phyloP scores from a whole-genome alignment of 345 rosid genomes.

The Jatropha curcas region DNA sequence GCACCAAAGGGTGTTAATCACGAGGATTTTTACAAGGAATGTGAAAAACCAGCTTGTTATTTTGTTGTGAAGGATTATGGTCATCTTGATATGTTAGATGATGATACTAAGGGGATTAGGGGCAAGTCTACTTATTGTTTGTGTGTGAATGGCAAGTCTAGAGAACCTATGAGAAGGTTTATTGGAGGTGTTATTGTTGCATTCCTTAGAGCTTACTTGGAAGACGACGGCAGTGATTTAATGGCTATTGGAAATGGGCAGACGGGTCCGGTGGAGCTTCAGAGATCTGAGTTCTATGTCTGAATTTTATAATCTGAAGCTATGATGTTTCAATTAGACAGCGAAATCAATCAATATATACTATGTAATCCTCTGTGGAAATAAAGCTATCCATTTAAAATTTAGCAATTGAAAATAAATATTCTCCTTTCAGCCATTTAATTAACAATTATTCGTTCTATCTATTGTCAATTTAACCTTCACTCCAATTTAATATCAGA shows the following conservation, averaged over 20 bases:
- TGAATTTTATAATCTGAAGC: too few species aligned
- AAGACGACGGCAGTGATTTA: constrained; percentile 52
- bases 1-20: constrained; percentile 82
- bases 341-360: too few species aligned
- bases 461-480: too few species aligned
- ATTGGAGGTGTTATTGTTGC: constrained; percentile 70
- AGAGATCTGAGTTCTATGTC: constrained; percentile 37
- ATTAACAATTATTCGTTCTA: too few species aligned
- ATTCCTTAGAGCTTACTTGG: constrained; percentile 60
- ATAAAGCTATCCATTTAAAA: too few species aligned
- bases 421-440: too few species aligned
- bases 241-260: constrained; percentile 52
- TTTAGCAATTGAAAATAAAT: too few species aligned
- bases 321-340: too few species aligned
- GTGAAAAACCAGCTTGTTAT: constrained; percentile 67
- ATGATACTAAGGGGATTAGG: constrained; percentile 64
- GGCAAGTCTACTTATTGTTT: constrained; percentile 60
- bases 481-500: too few species aligned
- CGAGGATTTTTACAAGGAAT: constrained; percentile 59
- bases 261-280: constrained; percentile 53
- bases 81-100: constrained; percentile 79
- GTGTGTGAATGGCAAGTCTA: constrained; percentile 69
- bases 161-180: constrained; percentile 79
- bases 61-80: constrained; percentile 73
- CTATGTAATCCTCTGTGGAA: too few species aligned